phyloP scores from a whole-genome alignment of 257 asterid species.

The Solanum pennellii region DNA sequence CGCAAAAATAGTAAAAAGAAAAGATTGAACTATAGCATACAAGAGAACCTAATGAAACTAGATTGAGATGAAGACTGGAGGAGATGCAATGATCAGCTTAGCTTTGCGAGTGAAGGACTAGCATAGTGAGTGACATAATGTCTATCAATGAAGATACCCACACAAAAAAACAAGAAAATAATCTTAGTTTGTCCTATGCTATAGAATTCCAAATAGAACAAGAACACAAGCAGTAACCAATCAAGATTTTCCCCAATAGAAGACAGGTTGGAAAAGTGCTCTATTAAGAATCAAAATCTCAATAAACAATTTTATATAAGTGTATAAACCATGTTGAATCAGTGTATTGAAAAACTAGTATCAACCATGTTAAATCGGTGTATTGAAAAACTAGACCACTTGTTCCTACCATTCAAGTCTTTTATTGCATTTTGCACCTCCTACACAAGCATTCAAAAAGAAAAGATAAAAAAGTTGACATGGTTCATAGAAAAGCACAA shows the following conservation, averaged over 20 bases:
- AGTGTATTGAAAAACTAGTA: not conserved
- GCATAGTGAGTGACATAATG: not conserved
- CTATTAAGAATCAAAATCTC: not conserved
- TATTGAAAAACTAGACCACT: no score
- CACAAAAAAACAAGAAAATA: not conserved
- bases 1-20: no score
- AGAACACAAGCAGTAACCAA: not conserved
- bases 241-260: not conserved
- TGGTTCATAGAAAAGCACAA: not conserved
- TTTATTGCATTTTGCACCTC: conserved; percentile 79
- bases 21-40: no score
- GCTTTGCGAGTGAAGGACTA: no score
- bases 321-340: not conserved
- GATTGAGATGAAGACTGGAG: no score
- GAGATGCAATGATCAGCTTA: no score
- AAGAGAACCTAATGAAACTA: no score
- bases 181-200: not conserved
- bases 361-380: no score
- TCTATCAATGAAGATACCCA: not conserved
- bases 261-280: not conserved
- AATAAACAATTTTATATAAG: not conserved
- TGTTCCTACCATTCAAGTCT: conserved; percentile 54
- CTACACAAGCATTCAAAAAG: conserved; percentile 18
- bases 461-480: not conserved
- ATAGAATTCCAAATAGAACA: not conserved